Percentiles rank a stretch among this genome's conserved stretches.
phyloP scores from a whole-genome alignment of 2,329 filamentous ascomycete species.

The Xylaria sp. region DNA sequence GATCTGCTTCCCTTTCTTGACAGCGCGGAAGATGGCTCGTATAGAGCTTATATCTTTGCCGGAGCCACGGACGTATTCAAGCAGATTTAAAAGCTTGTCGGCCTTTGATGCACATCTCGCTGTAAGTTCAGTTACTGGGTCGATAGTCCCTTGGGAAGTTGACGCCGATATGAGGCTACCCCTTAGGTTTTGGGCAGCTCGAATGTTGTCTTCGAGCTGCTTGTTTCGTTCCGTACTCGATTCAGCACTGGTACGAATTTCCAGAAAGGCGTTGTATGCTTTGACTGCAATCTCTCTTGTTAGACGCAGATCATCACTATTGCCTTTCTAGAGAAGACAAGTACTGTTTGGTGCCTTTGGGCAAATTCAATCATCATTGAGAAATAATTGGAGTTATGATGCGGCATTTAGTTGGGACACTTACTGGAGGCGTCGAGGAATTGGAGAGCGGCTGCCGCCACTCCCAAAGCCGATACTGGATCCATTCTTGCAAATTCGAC shows the following conservation, averaged over 20 bases:
- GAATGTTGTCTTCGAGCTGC: conserved; percentile 26
- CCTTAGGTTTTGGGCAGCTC: conserved; percentile 12
- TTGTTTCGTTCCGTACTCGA: conserved; percentile 28
- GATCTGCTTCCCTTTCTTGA: not conserved
- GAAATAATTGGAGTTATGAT: not conserved
- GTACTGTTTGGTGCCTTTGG: not conserved
- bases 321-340: not conserved
- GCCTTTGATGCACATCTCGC: not conserved
- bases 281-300: conserved; percentile 19
- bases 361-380: not conserved
- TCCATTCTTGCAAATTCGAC: conserved; percentile 20
- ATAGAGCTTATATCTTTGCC: not conserved
- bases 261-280: conserved; percentile 18
- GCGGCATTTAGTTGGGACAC: not conserved
- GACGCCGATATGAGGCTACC: not conserved
- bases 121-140: not conserved
- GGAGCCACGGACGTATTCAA: not conserved
- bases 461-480: conserved; percentile 27
- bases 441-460: conserved; percentile 33
- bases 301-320: not conserved
- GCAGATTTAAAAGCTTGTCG: not conserved
- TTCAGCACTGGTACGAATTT: conserved; percentile 21
- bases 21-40: not conserved
- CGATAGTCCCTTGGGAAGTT: not conserved
- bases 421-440: conserved; percentile 28